Evolutionary conservation across 495 filamentous ascomycete genomes (phyloP).

Genomic region (Entonaema liquescens): DNA sequence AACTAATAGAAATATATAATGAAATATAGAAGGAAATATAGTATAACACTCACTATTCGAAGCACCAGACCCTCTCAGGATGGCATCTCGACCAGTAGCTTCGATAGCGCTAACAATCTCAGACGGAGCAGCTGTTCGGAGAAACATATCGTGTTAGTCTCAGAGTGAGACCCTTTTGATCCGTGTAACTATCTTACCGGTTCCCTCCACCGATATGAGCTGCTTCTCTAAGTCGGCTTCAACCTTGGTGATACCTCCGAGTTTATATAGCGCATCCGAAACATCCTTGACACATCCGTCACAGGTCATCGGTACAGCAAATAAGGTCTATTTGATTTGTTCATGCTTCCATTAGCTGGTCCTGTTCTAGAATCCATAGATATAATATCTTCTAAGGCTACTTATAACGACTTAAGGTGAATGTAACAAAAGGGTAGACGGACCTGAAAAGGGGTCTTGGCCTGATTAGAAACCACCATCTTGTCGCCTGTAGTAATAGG

Average conservation of each 20-base stretch:
- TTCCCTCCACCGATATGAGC: slow-evolving; percentile 74
- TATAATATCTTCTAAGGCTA: not conserved
- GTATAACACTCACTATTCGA: slow-evolving; percentile 73
- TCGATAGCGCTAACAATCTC: slow-evolving; percentile 89
- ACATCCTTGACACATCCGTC: slow-evolving; percentile 86
- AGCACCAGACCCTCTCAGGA: slow-evolving; percentile 86
- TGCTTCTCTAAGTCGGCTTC: slow-evolving; percentile 71
- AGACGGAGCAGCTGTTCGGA: slow-evolving; percentile 74
- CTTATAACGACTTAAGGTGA: not conserved
- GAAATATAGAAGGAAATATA: slow-evolving; percentile 13
- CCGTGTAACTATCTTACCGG: slow-evolving; percentile 54
- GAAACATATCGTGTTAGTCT: slow-evolving; percentile 18
- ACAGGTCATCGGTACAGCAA: slow-evolving; percentile 94
- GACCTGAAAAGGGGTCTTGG: slow-evolving; percentile 58
- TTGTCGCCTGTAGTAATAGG: slow-evolving; percentile 15
- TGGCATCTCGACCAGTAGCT: slow-evolving; percentile 89
- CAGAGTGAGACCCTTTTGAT: not conserved
- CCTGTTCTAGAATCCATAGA: slow-evolving; percentile 8
- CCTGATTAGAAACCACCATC: slow-evolving; percentile 42
- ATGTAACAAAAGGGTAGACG: slow-evolving; percentile 33
- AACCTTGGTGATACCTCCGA: slow-evolving; percentile 76
- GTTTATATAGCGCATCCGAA: slow-evolving; percentile 73
- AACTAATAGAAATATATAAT: not conserved
- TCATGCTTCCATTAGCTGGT: slow-evolving; percentile 37
- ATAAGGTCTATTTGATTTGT: slow-evolving; percentile 73